Conservation (phyloP, 441 rosid species). For the Gossypium laxum region DNA sequence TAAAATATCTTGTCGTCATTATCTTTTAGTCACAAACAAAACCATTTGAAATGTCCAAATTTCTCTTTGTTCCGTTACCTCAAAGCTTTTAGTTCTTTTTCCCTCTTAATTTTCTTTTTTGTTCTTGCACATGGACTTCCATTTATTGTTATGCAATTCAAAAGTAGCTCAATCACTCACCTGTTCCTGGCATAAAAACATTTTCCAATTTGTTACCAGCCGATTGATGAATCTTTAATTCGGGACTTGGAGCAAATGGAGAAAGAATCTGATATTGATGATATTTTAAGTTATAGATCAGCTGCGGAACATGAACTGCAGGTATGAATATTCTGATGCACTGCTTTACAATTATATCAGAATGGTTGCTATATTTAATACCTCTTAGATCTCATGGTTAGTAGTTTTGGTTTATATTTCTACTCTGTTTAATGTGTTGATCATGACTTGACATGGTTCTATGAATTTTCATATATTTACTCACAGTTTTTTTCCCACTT, state of each 20-base stretch:
- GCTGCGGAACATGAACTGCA: conserved; percentile 77
- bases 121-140: neutral
- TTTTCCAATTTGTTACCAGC: conserved; percentile 30
- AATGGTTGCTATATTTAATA: conserved; percentile 7
- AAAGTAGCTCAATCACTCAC: conserved; percentile 8
- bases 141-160: neutral
- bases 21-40: neutral
- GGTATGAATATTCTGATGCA: conserved; percentile 40
- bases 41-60: neutral
- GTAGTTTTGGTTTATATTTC: neutral
- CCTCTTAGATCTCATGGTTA: conserved; percentile 4
- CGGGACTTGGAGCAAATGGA: conserved; percentile 81
- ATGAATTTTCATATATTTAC: neutral
- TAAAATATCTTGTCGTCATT: neutral
- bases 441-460: conserved; percentile 9
- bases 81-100: neutral
- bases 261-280: conserved; percentile 74
- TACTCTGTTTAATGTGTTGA: neutral
- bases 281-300: conserved; percentile 72
- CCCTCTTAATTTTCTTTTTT: neutral
- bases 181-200: neutral
- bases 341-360: conserved; percentile 1
- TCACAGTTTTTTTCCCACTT: conserved; percentile 1
- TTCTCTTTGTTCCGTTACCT: neutral
- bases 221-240: conserved; percentile 53